Evolutionary conservation across 768 basidiomycete genomes (phyloP).

Genomic region (Pilatotrama ljubarskyi): DNA sequence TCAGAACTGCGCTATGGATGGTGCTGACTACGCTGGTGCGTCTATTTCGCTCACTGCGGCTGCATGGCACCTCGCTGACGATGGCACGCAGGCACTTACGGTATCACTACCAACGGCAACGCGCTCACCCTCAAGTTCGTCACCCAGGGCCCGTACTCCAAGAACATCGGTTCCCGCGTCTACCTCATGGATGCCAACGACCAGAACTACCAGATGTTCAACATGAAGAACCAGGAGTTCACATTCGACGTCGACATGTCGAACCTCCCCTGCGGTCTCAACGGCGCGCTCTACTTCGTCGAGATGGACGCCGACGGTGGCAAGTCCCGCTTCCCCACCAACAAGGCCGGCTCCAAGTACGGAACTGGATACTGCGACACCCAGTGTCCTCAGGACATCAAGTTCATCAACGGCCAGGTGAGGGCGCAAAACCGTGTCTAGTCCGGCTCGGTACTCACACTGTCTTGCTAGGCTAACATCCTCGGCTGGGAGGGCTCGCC

Average conservation of each 20-base stretch:
- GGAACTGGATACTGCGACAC: constrained; percentile 70
- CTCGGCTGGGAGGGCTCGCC: constrained; percentile 28
- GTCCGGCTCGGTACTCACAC: constrained; percentile 10
- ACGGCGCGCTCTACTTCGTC: constrained; percentile 61
- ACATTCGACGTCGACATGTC: constrained; percentile 62
- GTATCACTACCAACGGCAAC: constrained; percentile 36
- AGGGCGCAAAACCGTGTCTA: constrained; percentile 22
- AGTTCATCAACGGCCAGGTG: constrained; percentile 59
- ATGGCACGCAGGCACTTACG: constrained; percentile 34
- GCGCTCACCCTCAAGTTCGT: constrained; percentile 37
- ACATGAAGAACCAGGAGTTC: constrained; percentile 57
- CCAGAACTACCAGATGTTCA: constrained; percentile 48
- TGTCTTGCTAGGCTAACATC: constrained; percentile 33
- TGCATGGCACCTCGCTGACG: neutral
- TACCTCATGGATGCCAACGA: constrained; percentile 49
- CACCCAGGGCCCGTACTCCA: constrained; percentile 26
- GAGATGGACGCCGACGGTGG: constrained; percentile 64
- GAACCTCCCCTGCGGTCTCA: constrained; percentile 57
- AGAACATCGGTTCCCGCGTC: constrained; percentile 40
- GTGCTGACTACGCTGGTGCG: constrained; percentile 36
- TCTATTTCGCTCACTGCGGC: too few species aligned
- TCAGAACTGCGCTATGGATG: constrained; percentile 35
- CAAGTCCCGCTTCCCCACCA: constrained; percentile 45
- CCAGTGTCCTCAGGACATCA: constrained; percentile 58
- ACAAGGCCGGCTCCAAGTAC: constrained; percentile 61